These are phyloP conservation scores for Yamadazyma kanchanaburiensis DNA, from an alignment of 1,139 yeast species.

Conservation along the genomic window DNA sequence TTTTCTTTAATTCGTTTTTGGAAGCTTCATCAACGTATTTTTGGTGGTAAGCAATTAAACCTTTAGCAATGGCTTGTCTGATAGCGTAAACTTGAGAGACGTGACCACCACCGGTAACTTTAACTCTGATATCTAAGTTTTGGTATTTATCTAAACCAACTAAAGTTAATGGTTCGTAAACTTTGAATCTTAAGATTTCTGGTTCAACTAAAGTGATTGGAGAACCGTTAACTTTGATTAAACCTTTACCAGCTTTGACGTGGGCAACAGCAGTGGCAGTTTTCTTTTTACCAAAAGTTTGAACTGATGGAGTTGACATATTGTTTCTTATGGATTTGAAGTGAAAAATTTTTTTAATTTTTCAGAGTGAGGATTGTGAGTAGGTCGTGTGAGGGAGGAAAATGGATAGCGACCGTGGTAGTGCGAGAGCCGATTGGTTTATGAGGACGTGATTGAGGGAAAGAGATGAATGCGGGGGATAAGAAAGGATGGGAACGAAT, in stretches of 20 bases:
- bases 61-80: slow-evolving; percentile 99
- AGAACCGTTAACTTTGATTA: slow-evolving; percentile 97
- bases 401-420: neutral
- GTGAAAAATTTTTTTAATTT: slow-evolving; percentile 9
- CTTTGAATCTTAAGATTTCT: slow-evolving; percentile 98
- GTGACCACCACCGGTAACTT: slow-evolving; percentile 99
- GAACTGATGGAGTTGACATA: slow-evolving; percentile 70
- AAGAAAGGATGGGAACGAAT: too few relatives aligned
- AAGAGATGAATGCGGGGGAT: too few relatives aligned
- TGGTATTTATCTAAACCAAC: slow-evolving; percentile 99
- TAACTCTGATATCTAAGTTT: slow-evolving; percentile 97
- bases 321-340: slow-evolving; percentile 11
- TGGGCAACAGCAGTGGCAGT: slow-evolving; percentile 99
- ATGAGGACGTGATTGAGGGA: too few relatives aligned
- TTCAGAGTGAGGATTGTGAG: slow-evolving; percentile 2
- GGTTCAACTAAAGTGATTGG: slow-evolving; percentile 99
- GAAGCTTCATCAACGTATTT: slow-evolving; percentile 99
- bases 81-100: slow-evolving; percentile 99
- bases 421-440: too few relatives aligned
- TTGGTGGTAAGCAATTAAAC: slow-evolving; percentile 99
- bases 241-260: slow-evolving; percentile 99
- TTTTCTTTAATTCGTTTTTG: slow-evolving; percentile 98
- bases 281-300: slow-evolving; percentile 99
- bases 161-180: slow-evolving; percentile 97
- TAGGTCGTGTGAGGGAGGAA: slow-evolving; percentile 4